phyloP scores from a whole-genome alignment of 2,329 filamentous ascomycete species.

The Pseudogymnoascus sp. region DNA sequence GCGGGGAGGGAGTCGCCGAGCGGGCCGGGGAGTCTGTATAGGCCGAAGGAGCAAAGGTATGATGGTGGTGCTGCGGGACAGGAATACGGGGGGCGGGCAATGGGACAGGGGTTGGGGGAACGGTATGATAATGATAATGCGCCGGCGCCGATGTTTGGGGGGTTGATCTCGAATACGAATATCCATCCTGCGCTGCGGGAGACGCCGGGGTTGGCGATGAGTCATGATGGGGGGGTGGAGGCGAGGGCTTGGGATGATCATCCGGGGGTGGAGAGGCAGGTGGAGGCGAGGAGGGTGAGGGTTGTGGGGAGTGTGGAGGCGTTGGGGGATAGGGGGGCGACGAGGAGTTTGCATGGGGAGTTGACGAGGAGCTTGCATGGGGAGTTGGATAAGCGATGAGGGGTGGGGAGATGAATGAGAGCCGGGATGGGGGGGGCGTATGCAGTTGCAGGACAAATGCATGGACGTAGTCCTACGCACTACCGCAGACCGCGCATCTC shows the following conservation, averaged over 20 bases:
- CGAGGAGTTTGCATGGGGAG: background rate
- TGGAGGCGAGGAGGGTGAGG: background rate
- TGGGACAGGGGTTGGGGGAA: background rate
- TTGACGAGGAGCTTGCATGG: background rate
- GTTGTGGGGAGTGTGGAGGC: background rate
- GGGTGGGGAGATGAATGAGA: background rate
- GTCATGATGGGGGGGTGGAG: background rate
- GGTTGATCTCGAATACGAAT: background rate
- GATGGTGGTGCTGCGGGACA: conserved; percentile 20
- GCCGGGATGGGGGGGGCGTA: background rate
- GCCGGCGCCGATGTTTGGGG: background rate
- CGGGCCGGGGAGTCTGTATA: conserved; percentile 16
- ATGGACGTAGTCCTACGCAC: background rate
- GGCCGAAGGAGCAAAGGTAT: conserved; percentile 25
- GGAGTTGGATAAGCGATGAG: background rate
- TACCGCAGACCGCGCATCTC: background rate
- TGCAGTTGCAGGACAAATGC: background rate
- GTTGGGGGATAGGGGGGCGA: background rate
- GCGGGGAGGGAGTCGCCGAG: background rate
- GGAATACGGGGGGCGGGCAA: background rate
- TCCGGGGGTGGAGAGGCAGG: background rate
- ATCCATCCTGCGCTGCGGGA: background rate
- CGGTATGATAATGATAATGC: background rate
- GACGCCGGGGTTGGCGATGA: background rate
- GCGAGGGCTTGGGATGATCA: background rate